Percentiles rank a stretch among this genome's conserved stretches.
phyloP scores from a whole-genome alignment of 768 basidiomycete genomes.

The Mycena capillaripes region DNA sequence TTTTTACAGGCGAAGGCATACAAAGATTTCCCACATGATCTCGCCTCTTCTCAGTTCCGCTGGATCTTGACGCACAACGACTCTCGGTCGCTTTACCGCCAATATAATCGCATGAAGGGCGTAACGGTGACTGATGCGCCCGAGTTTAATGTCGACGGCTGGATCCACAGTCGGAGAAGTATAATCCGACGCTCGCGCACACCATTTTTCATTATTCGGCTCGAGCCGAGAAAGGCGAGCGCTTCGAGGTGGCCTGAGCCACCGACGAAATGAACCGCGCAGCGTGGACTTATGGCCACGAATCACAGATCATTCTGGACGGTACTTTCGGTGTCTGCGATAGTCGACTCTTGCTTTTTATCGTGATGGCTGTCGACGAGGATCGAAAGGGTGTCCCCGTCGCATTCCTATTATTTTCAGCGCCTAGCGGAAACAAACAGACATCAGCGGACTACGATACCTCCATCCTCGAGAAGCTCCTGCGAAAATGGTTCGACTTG shows the following conservation, averaged over 20 bases:
- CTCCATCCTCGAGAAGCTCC: slow-evolving; percentile 36
- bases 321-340: slow-evolving; percentile 40
- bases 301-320: slow-evolving; percentile 39
- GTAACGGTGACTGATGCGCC: slow-evolving; percentile 14
- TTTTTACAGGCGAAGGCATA: background rate
- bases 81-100: slow-evolving; percentile 38
- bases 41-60: background rate
- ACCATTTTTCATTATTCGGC: slow-evolving; percentile 45
- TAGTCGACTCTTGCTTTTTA: slow-evolving; percentile 45
- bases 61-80: slow-evolving; percentile 20
- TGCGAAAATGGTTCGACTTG: slow-evolving; percentile 41
- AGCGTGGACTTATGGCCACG: slow-evolving; percentile 41
- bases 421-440: slow-evolving; percentile 41
- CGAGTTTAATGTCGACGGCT: slow-evolving; percentile 45
- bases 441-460: slow-evolving; percentile 48
- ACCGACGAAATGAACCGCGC: slow-evolving; percentile 41
- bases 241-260: slow-evolving; percentile 43
- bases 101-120: slow-evolving; percentile 35
- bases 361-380: slow-evolving; percentile 47
- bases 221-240: slow-evolving; percentile 28
- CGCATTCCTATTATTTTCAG: slow-evolving; percentile 49
- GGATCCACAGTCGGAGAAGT: slow-evolving; percentile 36
- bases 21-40: background rate
- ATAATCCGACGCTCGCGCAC: slow-evolving; percentile 34
- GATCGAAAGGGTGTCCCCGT: slow-evolving; percentile 43